Base-by-base conservation (phyloP, 768 basidiomycete genomes). In the Lentinula guzmanii region DNA sequence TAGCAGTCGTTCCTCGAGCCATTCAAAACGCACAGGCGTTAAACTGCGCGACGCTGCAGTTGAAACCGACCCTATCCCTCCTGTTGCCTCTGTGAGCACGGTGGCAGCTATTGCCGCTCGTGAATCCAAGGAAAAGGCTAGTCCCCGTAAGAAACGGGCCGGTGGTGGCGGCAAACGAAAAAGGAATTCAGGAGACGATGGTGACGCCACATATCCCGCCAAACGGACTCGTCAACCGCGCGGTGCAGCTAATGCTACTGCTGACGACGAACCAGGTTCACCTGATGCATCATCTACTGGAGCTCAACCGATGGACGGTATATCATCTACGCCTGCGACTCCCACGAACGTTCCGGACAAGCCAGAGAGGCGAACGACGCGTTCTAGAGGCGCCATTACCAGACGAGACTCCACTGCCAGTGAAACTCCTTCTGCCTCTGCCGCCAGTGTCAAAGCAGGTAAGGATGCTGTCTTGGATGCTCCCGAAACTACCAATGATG, bases 141-240 rank as follows among this genome's bases (percentile, higher is more conserved):
- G 79, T 67, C 82, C 85, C 24, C 79, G 82, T 52, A 83, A 83
- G 71, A 77, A 76, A 69, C 70, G 76, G 62, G 53, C 72, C 70
- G 77, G 77, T 9, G 76, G 75, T 1, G 78, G 77, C 31, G 77
- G 74, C 13, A 86, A 84, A 69, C 76, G 87, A 58, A 86, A 80
- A 68, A 76, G 86, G 21, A 85, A 76, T 67, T 86, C 86, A 35
- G 70, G 68, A 6, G 86, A 88, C 48, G 86, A 87, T 51, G 82
- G 80, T 11, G 86, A 89, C 64, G 78, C 82, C 1, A 81, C 83
- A n/a, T 89, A 87, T 67, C 86, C 87, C n/a, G 84, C 86, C 10
- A 89, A 87, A 72, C 79, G 86, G 28, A 77, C 84, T 18, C 80
- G 87, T 31, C 74, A 79, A 59, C 79, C 84, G 5, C 73, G 87